A percentile compares a stretch with the other conserved stretches of the same genome.
These are phyloP conservation scores for Yarrowia sp. DNA, from an alignment of 805 yeast species.

Conservation along the genomic window DNA sequence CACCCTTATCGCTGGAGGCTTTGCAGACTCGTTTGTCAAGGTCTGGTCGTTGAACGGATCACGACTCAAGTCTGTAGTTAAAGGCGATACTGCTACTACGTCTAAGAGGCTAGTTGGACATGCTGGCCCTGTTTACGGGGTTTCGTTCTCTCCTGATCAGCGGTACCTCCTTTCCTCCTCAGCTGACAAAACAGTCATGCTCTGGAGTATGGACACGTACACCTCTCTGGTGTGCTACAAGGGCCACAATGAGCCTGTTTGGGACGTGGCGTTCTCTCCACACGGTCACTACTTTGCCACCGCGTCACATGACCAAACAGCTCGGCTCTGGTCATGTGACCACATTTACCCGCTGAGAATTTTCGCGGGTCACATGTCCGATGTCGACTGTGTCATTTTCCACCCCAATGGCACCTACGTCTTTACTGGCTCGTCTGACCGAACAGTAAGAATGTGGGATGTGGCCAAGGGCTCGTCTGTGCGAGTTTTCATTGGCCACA, in stretches of 20 bases:
- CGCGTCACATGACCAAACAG: slow-evolving; percentile 96
- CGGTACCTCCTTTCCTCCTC: slow-evolving; percentile 75
- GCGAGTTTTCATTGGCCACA: slow-evolving; percentile 87
- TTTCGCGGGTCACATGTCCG: slow-evolving; percentile 96
- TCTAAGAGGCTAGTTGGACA: slow-evolving; percentile 75
- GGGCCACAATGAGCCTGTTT: slow-evolving; percentile 94
- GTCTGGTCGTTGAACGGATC: slow-evolving; percentile 93
- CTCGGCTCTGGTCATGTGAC: slow-evolving; percentile 96
- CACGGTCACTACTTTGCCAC: slow-evolving; percentile 98
- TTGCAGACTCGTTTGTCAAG: slow-evolving; percentile 86
- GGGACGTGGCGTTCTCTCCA: slow-evolving; percentile 96
- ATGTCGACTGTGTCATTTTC: slow-evolving; percentile 91
- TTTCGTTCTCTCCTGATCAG: slow-evolving; percentile 88
- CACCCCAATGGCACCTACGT: slow-evolving; percentile 96
- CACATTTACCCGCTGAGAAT: slow-evolving; percentile 94
- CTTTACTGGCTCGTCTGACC: slow-evolving; percentile 92
- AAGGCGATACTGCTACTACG: slow-evolving; percentile 36
- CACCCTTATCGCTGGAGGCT: slow-evolving; percentile 87
- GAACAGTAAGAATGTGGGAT: slow-evolving; percentile 98
- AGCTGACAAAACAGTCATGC: slow-evolving; percentile 86
- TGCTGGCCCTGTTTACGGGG: slow-evolving; percentile 88
- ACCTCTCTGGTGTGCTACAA: slow-evolving; percentile 88
- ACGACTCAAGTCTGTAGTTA: slow-evolving; percentile 51
- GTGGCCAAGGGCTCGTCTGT: slow-evolving; percentile 83
- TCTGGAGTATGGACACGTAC: slow-evolving; percentile 93